phyloP scores from a whole-genome alignment of 352 stramenopile genomes.

The Pseudoperonospora humuli region DNA sequence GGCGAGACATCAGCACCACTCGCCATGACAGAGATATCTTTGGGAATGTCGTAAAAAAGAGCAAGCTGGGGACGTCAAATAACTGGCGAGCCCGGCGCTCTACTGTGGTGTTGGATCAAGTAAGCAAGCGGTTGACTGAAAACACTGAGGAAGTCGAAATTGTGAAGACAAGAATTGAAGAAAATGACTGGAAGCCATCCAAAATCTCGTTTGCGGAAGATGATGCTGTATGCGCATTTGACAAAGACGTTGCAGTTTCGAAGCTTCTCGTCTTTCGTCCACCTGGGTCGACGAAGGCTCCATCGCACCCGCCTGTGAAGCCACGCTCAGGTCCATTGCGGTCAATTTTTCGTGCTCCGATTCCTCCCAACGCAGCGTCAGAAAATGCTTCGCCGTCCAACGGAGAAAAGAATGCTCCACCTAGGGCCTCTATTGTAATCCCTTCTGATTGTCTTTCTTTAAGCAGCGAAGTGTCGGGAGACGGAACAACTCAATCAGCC shows the following conservation, averaged over 20 bases:
- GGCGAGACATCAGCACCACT: constrained; percentile 10
- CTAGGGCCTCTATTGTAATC: constrained; percentile 13
- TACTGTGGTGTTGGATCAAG: constrained; percentile 38
- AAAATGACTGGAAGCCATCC: constrained; percentile 20
- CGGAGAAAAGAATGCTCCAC: constrained; percentile 1
- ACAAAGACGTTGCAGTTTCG: constrained; percentile 32
- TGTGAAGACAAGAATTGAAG: constrained; percentile 12
- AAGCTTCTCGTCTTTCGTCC: constrained; percentile 24
- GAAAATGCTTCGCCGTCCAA: not conserved
- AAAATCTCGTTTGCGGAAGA: constrained; percentile 25
- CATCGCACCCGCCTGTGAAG: constrained; percentile 9
- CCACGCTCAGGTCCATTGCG: constrained; percentile 7
- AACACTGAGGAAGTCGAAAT: constrained; percentile 19
- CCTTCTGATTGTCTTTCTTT: constrained; percentile 9
- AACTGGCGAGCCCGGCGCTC: constrained; percentile 43
- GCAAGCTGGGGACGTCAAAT: constrained; percentile 28
- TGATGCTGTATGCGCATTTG: constrained; percentile 19
- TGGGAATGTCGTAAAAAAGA: constrained; percentile 25
- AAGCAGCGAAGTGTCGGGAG: constrained; percentile 1
- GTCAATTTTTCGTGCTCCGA: constrained; percentile 24
- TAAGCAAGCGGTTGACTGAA: constrained; percentile 29
- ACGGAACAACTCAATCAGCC: constrained; percentile 14
- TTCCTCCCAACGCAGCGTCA: not conserved
- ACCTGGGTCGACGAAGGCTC: constrained; percentile 10
- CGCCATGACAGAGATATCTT: constrained; percentile 32